A percentile compares a stretch with the other conserved stretches of the same genome.
phyloP scores from a whole-genome alignment of 176 grass and related monocot genomes.

The Aegilops bicornis region DNA sequence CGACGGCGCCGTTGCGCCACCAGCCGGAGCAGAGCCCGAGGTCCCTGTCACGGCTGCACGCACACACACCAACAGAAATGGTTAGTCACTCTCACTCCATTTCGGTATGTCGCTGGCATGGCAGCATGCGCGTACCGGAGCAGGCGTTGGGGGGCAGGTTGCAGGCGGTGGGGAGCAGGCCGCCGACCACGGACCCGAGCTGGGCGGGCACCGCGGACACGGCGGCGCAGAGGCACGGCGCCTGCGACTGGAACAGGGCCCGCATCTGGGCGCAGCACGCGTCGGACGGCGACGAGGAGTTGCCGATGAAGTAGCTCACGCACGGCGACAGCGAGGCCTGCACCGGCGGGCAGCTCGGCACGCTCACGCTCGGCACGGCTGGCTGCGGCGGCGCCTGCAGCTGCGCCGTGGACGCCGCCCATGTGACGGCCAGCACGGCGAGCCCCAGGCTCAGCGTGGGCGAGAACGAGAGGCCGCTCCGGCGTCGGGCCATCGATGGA shows the following conservation, averaged over 20 bases:
- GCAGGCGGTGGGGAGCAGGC: constrained; percentile 50
- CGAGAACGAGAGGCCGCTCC: background rate
- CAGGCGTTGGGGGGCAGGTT: constrained; percentile 52
- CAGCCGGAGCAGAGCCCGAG: background rate
- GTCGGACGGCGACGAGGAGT: constrained; percentile 58
- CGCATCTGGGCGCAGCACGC: constrained; percentile 59
- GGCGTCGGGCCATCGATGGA: background rate
- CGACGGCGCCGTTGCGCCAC: background rate
- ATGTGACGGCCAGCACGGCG: background rate
- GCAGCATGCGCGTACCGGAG: background rate
- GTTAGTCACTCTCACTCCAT: too few species aligned
- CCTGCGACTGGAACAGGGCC: constrained; percentile 54
- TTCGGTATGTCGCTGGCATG: too few species aligned
- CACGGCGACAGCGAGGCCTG: constrained; percentile 51
- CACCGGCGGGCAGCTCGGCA: constrained; percentile 42
- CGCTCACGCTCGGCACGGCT: background rate
- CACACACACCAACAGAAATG: too few species aligned
- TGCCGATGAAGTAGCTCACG: constrained; percentile 58
- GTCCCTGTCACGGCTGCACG: constrained; percentile 1
- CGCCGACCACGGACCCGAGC: constrained; percentile 44
- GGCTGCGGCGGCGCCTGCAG: background rate
- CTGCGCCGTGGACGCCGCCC: constrained; percentile 38
- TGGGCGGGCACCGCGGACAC: constrained; percentile 28
- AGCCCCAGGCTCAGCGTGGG: constrained; percentile 21
- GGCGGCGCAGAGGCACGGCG: constrained; percentile 59